These are phyloP conservation scores for Rubroshorea leprosula DNA, from an alignment of 345 rosid genomes.

Conservation along the genomic window DNA sequence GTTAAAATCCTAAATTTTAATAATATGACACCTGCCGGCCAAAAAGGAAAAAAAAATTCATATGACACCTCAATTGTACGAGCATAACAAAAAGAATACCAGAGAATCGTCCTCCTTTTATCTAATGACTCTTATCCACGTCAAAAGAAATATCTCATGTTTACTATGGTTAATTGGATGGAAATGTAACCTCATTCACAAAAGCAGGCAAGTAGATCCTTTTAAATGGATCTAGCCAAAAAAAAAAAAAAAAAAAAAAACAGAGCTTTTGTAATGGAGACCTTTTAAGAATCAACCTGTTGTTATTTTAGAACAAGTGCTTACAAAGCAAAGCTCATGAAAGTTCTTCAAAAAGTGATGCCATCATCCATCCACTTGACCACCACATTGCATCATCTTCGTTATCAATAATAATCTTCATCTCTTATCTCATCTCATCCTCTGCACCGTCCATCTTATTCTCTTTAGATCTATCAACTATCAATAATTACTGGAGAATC, in stretches of 20 bases:
- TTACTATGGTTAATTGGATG: not conserved
- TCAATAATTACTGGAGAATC: slow-evolving; percentile 5
- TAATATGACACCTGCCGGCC: no score
- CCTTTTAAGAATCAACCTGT: not conserved
- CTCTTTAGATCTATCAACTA: slow-evolving; percentile 3
- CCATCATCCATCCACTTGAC: not conserved
- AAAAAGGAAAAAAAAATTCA: no score
- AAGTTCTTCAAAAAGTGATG: slow-evolving; percentile 13
- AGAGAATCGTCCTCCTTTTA: no score
- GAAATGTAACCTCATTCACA: not conserved
- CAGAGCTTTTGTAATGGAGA: slow-evolving; percentile 8
- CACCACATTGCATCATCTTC: slow-evolving; percentile 19
- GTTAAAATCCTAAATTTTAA: no score
- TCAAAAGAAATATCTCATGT: no score
- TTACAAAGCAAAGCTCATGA: not conserved
- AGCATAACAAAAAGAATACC: no score
- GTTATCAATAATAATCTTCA: slow-evolving; percentile 5
- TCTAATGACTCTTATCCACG: no score
- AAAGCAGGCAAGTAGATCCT: no score
- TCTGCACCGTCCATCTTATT: slow-evolving; percentile 14
- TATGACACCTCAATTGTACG: no score
- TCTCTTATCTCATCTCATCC: slow-evolving; percentile 10
- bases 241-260: no score
- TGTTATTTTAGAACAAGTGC: not conserved
- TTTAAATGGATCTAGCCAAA: no score